Conservation (phyloP, 1,284 basidiomycete species). For the Naganishia cerealis region DNA sequence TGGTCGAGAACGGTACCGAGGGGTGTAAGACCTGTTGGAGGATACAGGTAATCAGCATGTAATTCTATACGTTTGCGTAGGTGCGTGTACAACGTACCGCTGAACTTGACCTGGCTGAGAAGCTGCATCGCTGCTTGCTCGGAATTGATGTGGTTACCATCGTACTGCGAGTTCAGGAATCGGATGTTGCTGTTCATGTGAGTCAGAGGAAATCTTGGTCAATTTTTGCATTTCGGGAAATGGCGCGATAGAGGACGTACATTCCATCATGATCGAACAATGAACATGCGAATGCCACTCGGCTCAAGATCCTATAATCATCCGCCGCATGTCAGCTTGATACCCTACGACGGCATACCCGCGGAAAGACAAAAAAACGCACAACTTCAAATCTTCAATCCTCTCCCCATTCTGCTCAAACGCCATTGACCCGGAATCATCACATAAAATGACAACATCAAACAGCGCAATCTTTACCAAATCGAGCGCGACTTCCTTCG, state of each 20-base stretch:
- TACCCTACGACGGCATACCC: neutral
- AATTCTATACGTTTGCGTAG: neutral
- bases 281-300: slow-evolving; percentile 24
- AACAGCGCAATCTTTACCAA: slow-evolving; percentile 54
- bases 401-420: slow-evolving; percentile 32
- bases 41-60: neutral
- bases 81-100: slow-evolving; percentile 34
- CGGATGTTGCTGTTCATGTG: slow-evolving; percentile 38
- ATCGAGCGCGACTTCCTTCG: slow-evolving; percentile 55
- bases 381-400: slow-evolving; percentile 32
- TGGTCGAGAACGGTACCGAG: slow-evolving; percentile 54
- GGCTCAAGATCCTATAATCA: slow-evolving; percentile 25
- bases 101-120: slow-evolving; percentile 55
- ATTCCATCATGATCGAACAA: slow-evolving; percentile 58
- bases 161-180: slow-evolving; percentile 55
- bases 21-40: slow-evolving; percentile 47
- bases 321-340: neutral
- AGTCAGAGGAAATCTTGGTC: neutral
- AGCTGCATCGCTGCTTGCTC: slow-evolving; percentile 53
- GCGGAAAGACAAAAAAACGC: neutral
- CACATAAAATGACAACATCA: slow-evolving; percentile 52
- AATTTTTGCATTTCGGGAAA: neutral
- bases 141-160: slow-evolving; percentile 55
- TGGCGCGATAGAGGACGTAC: neutral
- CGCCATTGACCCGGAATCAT: slow-evolving; percentile 47